Percentiles rank a stretch among this genome's conserved stretches.
These are phyloP conservation scores for Ajuga reptans DNA, from an alignment of 305 asterid genomes.

Conservation along the genomic window DNA sequence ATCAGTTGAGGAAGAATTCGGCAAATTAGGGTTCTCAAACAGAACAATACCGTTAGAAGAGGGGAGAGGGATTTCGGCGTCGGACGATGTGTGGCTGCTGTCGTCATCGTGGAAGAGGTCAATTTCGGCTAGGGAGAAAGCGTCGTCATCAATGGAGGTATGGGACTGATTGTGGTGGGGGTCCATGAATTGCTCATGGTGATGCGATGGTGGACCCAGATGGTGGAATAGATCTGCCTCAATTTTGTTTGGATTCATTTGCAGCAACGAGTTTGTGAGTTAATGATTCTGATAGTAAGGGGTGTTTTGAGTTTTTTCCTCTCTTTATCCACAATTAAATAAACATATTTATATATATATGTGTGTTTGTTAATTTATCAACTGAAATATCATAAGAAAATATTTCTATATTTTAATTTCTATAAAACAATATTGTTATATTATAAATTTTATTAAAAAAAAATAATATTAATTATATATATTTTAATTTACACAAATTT, in stretches of 20 bases:
- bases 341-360: too few species aligned
- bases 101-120: constrained; percentile 74
- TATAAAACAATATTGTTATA: too few species aligned
- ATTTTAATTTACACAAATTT: too few species aligned
- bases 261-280: background rate
- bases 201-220: constrained; percentile 34
- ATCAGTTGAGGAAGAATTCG: constrained; percentile 14
- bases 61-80: constrained; percentile 42
- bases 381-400: too few species aligned
- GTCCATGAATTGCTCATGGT: constrained; percentile 30
- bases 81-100: constrained; percentile 64
- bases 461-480: too few species aligned
- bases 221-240: constrained; percentile 63
- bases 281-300: too few species aligned
- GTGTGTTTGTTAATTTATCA: too few species aligned
- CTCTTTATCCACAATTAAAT: too few species aligned
- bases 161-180: constrained; percentile 36
- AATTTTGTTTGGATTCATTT: constrained; percentile 63
- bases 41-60: constrained; percentile 17
- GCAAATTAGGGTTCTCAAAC: constrained; percentile 34
- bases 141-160: constrained; percentile 53
- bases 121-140: constrained; percentile 52
- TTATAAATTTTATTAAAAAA: too few species aligned
- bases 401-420: too few species aligned
- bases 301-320: too few species aligned